Evolutionary conservation across 2,329 filamentous ascomycete genomes (phyloP).

Genomic region (Alternaria conjuncta): DNA sequence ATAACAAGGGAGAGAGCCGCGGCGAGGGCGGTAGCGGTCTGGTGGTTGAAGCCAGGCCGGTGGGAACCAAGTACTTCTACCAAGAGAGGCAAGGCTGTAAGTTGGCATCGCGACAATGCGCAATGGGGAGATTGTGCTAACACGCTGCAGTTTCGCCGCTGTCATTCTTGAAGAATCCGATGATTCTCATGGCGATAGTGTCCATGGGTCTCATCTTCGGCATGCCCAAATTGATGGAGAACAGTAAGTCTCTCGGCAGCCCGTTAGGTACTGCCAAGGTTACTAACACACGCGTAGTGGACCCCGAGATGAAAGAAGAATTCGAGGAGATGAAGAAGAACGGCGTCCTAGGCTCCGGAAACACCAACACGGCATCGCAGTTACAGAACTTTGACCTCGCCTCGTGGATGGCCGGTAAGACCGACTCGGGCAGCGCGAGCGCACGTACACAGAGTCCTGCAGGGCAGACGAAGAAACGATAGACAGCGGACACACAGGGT

Average conservation of each 20-base stretch:
- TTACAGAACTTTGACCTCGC: constrained; percentile 72
- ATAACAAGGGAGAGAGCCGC: constrained; percentile 75
- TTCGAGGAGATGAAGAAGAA: constrained; percentile 89
- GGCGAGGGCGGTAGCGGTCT: constrained; percentile 53
- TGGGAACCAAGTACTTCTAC: constrained; percentile 76
- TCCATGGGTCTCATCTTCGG: constrained; percentile 85
- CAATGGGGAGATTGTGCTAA: constrained; percentile 20
- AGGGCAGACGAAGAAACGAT: constrained; percentile 33
- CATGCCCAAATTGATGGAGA: constrained; percentile 94
- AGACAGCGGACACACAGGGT: not conserved
- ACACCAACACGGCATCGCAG: constrained; percentile 54
- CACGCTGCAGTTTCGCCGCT: constrained; percentile 71
- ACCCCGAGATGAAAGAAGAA: constrained; percentile 91
- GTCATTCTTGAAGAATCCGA: constrained; percentile 87
- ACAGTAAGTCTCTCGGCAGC: constrained; percentile 70
- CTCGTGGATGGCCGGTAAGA: constrained; percentile 69
- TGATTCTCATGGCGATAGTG: constrained; percentile 90
- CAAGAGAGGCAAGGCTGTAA: constrained; percentile 76
- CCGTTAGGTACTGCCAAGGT: not conserved
- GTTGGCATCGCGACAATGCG: constrained; percentile 43
- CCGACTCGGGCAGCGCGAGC: constrained; percentile 27
- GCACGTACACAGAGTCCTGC: constrained; percentile 38
- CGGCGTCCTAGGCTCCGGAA: constrained; percentile 62
- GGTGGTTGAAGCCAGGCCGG: constrained; percentile 65
- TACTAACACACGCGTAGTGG: constrained; percentile 68